Conservation (phyloP, 306 rosid species). For the Leucaena leucocephala region DNA sequence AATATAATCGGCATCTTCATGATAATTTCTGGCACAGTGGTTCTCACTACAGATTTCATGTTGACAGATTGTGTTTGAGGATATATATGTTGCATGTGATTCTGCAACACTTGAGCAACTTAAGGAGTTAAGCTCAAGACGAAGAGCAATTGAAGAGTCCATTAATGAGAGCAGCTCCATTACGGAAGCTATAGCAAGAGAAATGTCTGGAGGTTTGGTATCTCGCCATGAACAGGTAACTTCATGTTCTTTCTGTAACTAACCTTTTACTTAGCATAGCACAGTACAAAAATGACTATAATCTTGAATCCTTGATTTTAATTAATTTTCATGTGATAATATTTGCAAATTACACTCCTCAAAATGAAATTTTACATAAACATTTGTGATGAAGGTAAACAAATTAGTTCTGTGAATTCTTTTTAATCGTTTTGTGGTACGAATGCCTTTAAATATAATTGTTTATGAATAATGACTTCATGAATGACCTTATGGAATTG, state of each 20-base stretch:
- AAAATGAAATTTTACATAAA: slow-evolving; percentile 8
- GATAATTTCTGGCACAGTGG: neutral
- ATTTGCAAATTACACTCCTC: neutral
- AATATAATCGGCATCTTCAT: neutral
- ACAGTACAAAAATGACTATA: neutral
- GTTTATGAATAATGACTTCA: neutral
- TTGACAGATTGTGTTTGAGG: slow-evolving; percentile 73
- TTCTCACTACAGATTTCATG: slow-evolving; percentile 41
- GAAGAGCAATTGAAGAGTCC: slow-evolving; percentile 66
- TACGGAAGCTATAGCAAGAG: slow-evolving; percentile 74
- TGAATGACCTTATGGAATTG: neutral
- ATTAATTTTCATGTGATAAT: neutral
- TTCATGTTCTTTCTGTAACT: slow-evolving; percentile 15
- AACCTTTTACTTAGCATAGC: neutral
- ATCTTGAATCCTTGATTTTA: slow-evolving; percentile 15
- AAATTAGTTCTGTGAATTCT: neutral
- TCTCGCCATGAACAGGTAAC: slow-evolving; percentile 68
- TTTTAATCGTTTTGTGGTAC: neutral
- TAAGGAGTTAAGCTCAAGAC: slow-evolving; percentile 73
- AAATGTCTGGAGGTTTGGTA: slow-evolving; percentile 77
- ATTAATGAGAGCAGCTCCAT: slow-evolving; percentile 61
- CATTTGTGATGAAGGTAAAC: neutral
- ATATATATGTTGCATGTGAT: slow-evolving; percentile 55
- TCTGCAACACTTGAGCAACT: slow-evolving; percentile 71
- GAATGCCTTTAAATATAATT: neutral